A percentile compares a stretch with the other conserved stretches of the same genome.
These are phyloP conservation scores for Colletotrichum navitas DNA, from an alignment of 2,329 filamentous ascomycete species.

Conservation along the genomic window DNA sequence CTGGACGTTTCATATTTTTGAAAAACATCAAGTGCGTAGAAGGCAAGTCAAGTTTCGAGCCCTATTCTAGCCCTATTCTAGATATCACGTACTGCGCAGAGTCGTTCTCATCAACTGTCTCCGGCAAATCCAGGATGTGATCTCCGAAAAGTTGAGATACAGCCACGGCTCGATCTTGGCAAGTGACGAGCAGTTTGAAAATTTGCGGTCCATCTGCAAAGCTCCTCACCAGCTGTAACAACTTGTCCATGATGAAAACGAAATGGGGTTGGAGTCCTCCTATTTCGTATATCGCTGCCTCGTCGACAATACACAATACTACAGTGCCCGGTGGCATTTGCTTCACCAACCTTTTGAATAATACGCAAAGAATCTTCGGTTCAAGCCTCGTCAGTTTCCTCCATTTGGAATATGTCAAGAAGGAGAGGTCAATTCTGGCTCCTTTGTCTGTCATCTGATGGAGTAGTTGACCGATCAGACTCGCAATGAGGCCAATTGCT, in stretches of 20 bases:
- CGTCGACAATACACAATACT: constrained; percentile 15
- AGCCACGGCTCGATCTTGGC: neutral
- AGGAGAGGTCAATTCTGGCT: neutral
- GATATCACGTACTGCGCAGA: constrained; percentile 9
- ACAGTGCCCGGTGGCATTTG: constrained; percentile 5
- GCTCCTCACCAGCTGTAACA: neutral
- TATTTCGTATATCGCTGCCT: neutral
- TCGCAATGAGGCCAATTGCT: neutral
- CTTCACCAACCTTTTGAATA: constrained; percentile 1
- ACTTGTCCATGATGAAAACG: neutral
- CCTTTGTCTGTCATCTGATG: neutral
- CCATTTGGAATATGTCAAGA: neutral
- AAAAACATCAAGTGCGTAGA: accelerated
- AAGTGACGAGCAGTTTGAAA: constrained; percentile 8
- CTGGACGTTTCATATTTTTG: accelerated
- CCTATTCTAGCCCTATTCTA: neutral
- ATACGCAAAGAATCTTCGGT: neutral
- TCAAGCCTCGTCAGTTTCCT: neutral
- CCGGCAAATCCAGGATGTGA: constrained; percentile 2
- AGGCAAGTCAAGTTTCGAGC: neutral
- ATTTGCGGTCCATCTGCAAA: neutral
- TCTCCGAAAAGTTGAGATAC: neutral
- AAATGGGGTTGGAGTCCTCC: neutral
- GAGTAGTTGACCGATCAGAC: neutral
- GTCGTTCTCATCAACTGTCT: neutral